Conservation (phyloP, 2,329 filamentous ascomycete species). For the Cytospora piceicola region DNA sequence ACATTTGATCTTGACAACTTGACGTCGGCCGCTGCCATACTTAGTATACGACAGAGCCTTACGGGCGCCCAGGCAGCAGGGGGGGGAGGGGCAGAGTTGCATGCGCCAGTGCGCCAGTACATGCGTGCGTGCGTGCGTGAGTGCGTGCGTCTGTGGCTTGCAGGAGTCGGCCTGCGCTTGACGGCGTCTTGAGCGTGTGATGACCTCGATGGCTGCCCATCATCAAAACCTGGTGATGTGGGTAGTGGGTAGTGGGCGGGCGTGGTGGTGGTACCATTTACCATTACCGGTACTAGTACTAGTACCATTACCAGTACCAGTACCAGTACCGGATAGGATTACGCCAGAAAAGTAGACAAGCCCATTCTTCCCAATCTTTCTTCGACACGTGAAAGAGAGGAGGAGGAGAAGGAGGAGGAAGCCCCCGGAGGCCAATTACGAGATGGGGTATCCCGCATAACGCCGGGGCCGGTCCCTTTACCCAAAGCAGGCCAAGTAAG, state of each 20-base stretch:
- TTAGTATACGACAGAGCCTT: constrained; percentile 19
- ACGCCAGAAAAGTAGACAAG: too few species aligned
- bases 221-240: background rate
- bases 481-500: constrained; percentile 18
- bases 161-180: background rate
- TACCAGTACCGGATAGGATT: too few species aligned
- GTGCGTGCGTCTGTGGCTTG: too few species aligned
- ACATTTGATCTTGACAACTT: constrained; percentile 5
- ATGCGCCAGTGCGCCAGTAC: too few species aligned
- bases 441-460: constrained; percentile 17
- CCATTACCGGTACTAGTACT: too few species aligned
- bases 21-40: constrained; percentile 18
- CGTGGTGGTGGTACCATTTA: too few species aligned
- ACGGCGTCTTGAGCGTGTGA: too few species aligned
- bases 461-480: background rate
- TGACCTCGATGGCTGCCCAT: background rate
- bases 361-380: too few species aligned
- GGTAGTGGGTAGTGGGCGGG: too few species aligned
- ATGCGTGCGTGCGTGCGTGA: too few species aligned
- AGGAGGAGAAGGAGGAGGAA: too few species aligned
- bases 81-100: constrained; percentile 16
- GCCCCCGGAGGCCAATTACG: background rate
- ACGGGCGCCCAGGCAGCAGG: background rate
- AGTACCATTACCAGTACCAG: too few species aligned
- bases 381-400: background rate